Conservation (phyloP, 768 basidiomycete genomes). For the Daedalea quercina region DNA sequence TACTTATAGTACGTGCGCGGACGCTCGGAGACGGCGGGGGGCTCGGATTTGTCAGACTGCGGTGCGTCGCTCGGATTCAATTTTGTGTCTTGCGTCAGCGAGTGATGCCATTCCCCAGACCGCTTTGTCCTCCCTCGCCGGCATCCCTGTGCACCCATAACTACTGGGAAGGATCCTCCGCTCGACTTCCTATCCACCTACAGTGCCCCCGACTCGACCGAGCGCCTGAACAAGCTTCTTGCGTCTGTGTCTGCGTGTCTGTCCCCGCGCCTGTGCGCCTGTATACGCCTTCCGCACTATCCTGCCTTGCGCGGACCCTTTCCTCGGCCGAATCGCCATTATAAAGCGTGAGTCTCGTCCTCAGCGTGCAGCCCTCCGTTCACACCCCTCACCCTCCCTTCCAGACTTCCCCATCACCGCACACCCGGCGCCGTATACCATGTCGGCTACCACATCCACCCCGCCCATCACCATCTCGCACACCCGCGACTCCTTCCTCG, state of each 20-base stretch:
- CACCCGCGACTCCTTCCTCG: constrained; percentile 1
- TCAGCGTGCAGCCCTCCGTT: too few relatives aligned
- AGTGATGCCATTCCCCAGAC: too few relatives aligned
- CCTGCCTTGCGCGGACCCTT: neutral
- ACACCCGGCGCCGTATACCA: neutral
- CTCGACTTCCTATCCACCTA: too few relatives aligned
- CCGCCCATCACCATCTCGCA: neutral
- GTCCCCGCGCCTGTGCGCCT: neutral
- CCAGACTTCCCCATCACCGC: neutral
- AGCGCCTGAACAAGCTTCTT: neutral
- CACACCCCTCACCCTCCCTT: constrained; percentile 5
- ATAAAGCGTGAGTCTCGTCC: too few relatives aligned
- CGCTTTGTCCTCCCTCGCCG: too few relatives aligned
- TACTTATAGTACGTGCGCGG: too few relatives aligned
- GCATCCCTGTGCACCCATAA: too few relatives aligned
- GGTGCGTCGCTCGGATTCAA: too few relatives aligned
- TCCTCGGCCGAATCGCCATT: neutral
- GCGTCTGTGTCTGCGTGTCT: neutral
- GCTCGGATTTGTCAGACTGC: too few relatives aligned
- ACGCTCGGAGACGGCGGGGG: too few relatives aligned
- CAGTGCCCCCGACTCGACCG: neutral
- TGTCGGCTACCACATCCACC: neutral
- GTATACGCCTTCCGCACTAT: neutral
- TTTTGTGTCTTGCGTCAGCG: too few relatives aligned
- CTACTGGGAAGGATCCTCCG: too few relatives aligned